Evolutionary conservation across 1,284 basidiomycete species (phyloP), one percentile per base, ranked within the genome.

Genomic region (Cutaneotrichosporon sp.): DNA sequence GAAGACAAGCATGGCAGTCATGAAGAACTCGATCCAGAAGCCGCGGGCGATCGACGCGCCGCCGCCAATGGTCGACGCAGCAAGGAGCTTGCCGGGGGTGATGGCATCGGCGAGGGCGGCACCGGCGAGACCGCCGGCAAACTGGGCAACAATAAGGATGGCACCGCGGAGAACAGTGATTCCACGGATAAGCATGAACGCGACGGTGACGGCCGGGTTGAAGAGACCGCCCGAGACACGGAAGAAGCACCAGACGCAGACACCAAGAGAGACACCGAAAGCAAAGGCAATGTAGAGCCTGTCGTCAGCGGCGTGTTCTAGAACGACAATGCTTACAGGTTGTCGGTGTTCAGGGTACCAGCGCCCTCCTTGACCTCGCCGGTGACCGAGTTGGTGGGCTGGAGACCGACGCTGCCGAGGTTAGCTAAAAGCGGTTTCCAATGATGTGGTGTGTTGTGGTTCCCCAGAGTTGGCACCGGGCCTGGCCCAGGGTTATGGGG

Each of bases 211-310:
- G 17, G 77, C 77, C 8, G 77, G 77, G 66, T 78, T 79, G 66
- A 74, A 74, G 9, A 75, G 63, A 41, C 73, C 73, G 35, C 74
- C 73, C 8, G 66, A 70, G 38, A 74, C 64, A 33, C 77, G 69
- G 68, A 77, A 78, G 66, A 78, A 78, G 58, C 74, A 70, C 75
- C 75, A 78, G 8, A 73, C 75, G 49, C 68, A 70, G 43, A 75
- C 73, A 10, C 68, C 65, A 20, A 79, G 67, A 10, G 71, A 73
- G 59, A 78, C 74, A 9, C 77, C 78, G 60, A 79, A 79, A 17
- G 72, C 73, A 37, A 79, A 61, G 23, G 75, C 67, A 48, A 78
- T 77, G 68, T 69, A 78, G 26, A 78, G 68, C 38, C 77, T 66
- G 36, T 60, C 47, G 47, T 72, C 60, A 55, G 65, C 58, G 10